Base-by-base conservation (phyloP, 495 filamentous ascomycete species). In the Penicillium alfredii region DNA sequence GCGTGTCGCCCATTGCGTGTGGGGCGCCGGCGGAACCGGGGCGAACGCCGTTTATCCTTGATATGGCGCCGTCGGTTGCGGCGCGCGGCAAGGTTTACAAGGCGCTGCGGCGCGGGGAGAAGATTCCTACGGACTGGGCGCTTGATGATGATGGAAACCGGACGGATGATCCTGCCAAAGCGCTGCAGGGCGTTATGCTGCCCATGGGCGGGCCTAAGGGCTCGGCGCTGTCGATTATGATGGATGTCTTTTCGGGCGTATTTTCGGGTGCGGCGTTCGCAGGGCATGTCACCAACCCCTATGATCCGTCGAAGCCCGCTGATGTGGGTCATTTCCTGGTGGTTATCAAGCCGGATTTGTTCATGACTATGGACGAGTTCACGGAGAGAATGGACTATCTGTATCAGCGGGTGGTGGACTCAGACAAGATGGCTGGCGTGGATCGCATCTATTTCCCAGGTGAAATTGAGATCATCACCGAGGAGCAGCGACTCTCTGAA, bases 181-280 rank as follows among this genome's bases (percentile, higher is more conserved):
- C 82, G 18, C 51, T 86, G 16, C 65, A 77, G 33, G 84, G 83
- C 0, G 78, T 82, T 1, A 88, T 88, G 84, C 58, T 86, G 33
- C 82, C 84, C 0, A 86, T 88, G 79, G 83, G 81, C 0, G 84
- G 84, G 1, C 81, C 82, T 0, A 88, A 88, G 56, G 83, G 84
- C 4, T 78, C 73, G 11, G 84, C 75, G 4, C 45, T 88, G 27
- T 63, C 80, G 0, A 71, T 88, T 23, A 87, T 88, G 83, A 87
- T 87, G 84, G 84, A 88, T 61, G 80, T 88, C 3, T 87, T 88
- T 42, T 85, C 82, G 4, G 84, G 84, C 1, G 83, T 86, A 4
- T 54, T 88, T 7, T 79, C 76, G 2, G 84, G 80, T 20, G 63
- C 73, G 22, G 81, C 80, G 0, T 84, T 86, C 61, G 84, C 81